Conservation (phyloP, 2,329 filamentous ascomycete species). For the Chaetomium sp. region DNA sequence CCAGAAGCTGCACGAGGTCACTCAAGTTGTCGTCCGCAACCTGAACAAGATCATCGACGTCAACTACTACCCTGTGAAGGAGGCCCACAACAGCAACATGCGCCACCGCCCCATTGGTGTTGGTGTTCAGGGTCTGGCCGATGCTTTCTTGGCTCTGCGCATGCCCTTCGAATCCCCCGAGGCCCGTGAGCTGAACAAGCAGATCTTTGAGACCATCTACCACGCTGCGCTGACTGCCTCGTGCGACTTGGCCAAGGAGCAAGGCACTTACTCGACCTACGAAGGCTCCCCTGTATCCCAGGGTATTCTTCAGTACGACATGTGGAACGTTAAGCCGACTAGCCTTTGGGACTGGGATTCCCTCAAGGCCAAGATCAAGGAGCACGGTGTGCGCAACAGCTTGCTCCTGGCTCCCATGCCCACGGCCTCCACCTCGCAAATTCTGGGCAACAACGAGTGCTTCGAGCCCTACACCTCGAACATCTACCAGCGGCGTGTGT, state of each 20-base stretch:
- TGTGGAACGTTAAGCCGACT: slow-evolving; percentile 92
- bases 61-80: slow-evolving; percentile 95
- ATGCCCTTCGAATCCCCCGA: slow-evolving; percentile 96
- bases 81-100: slow-evolving; percentile 94
- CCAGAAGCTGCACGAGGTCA: slow-evolving; percentile 91
- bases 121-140: slow-evolving; percentile 94
- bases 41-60: slow-evolving; percentile 97
- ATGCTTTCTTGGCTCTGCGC: slow-evolving; percentile 94
- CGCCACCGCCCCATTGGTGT: slow-evolving; percentile 93
- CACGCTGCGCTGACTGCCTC: slow-evolving; percentile 90
- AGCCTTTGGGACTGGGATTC: slow-evolving; percentile 95
- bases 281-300: slow-evolving; percentile 90
- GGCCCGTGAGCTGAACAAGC: slow-evolving; percentile 87
- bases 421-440: slow-evolving; percentile 94
- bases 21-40: slow-evolving; percentile 86
- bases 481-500: slow-evolving; percentile 97
- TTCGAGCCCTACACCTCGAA: slow-evolving; percentile 99
- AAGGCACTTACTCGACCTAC: slow-evolving; percentile 84
- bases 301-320: slow-evolving; percentile 94
- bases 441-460: slow-evolving; percentile 98
- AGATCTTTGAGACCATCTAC: slow-evolving; percentile 99
- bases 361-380: slow-evolving; percentile 83
- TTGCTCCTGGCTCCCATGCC: slow-evolving; percentile 95
- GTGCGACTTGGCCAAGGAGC: slow-evolving; percentile 72
- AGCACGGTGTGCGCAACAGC: slow-evolving; percentile 92